These are phyloP conservation scores for Trichothecium roseum DNA, from an alignment of 2,329 filamentous ascomycete species.

Conservation along the genomic window DNA sequence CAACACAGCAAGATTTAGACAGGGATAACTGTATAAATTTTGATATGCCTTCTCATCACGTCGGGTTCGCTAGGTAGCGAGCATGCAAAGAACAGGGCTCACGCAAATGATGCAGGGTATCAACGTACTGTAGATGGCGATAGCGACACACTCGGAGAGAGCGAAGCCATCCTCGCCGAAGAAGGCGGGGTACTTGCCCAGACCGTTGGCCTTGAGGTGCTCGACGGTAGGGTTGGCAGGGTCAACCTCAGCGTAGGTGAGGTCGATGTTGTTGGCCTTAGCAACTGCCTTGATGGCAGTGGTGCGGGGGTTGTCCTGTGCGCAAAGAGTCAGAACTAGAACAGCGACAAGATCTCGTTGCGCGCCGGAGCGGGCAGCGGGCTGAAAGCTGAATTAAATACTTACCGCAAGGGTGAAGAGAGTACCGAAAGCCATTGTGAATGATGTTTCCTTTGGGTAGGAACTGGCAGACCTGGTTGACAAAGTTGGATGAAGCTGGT, in stretches of 20 bases:
- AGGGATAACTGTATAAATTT: constrained; percentile 91
- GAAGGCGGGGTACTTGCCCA: constrained; percentile 89
- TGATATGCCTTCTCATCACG: constrained; percentile 62
- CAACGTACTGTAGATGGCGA: constrained; percentile 92
- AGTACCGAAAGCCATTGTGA: constrained; percentile 93
- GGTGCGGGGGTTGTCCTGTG: constrained; percentile 79
- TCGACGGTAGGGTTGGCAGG: constrained; percentile 57
- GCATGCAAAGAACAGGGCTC: constrained; percentile 9
- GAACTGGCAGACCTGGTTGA: constrained; percentile 2
- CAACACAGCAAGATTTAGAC: constrained; percentile 81
- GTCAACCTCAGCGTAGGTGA: constrained; percentile 71
- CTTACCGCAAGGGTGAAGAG: constrained; percentile 79
- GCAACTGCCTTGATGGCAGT: constrained; percentile 84
- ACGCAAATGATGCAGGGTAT: constrained; percentile 16
- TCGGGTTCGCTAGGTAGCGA: constrained; percentile 1
- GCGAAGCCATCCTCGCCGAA: constrained; percentile 84
- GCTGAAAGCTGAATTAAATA: constrained; percentile 1
- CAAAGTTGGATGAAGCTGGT: constrained; percentile 12
- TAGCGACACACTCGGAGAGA: constrained; percentile 83
- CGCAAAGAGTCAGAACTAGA: constrained; percentile 17
- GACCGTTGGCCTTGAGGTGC: constrained; percentile 76
- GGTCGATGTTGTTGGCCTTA: constrained; percentile 92
- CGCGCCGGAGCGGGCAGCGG: constrained; percentile 10
- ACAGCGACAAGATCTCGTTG: constrained; percentile 15
- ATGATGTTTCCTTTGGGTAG: constrained; percentile 13